Evolutionary conservation across 805 yeast species (phyloP).

Genomic region (Grigorovia humatica): DNA sequence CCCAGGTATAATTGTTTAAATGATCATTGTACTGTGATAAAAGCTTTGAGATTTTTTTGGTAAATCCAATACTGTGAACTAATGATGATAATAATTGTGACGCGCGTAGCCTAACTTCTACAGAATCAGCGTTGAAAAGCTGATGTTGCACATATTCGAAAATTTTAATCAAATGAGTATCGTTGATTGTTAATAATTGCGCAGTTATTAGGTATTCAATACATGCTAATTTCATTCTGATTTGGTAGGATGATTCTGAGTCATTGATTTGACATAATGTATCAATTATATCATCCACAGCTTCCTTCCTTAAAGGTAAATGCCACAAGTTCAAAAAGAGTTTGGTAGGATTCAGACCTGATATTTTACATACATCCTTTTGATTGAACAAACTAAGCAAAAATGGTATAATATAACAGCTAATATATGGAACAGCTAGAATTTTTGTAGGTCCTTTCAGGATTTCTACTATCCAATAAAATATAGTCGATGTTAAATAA

Average conservation of each 20-base stretch:
- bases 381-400: slow-evolving; percentile 51
- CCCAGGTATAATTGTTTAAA: slow-evolving; percentile 19
- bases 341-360: slow-evolving; percentile 44
- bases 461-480: slow-evolving; percentile 47
- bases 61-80: slow-evolving; percentile 49
- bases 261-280: not conserved
- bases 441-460: slow-evolving; percentile 44
- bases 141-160: slow-evolving; percentile 39
- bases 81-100: slow-evolving; percentile 70
- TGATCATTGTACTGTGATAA: slow-evolving; percentile 33
- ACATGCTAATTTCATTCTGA: slow-evolving; percentile 54
- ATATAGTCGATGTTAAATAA: slow-evolving; percentile 53
- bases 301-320: slow-evolving; percentile 32
- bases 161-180: slow-evolving; percentile 38
- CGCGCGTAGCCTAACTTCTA: slow-evolving; percentile 68
- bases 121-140: slow-evolving; percentile 49
- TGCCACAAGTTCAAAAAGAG: slow-evolving; percentile 39
- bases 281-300: slow-evolving; percentile 1
- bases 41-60: slow-evolving; percentile 31
- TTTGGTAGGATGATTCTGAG: slow-evolving; percentile 46
- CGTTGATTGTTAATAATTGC: slow-evolving; percentile 46
- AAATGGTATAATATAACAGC: slow-evolving; percentile 53
- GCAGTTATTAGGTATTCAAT: slow-evolving; percentile 62
- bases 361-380: slow-evolving; percentile 73
- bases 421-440: slow-evolving; percentile 42